A percentile compares a stretch with the other conserved stretches of the same genome.
phyloP scores from a whole-genome alignment of 352 stramenopile genomes.

The Thraustotheca clavata region DNA sequence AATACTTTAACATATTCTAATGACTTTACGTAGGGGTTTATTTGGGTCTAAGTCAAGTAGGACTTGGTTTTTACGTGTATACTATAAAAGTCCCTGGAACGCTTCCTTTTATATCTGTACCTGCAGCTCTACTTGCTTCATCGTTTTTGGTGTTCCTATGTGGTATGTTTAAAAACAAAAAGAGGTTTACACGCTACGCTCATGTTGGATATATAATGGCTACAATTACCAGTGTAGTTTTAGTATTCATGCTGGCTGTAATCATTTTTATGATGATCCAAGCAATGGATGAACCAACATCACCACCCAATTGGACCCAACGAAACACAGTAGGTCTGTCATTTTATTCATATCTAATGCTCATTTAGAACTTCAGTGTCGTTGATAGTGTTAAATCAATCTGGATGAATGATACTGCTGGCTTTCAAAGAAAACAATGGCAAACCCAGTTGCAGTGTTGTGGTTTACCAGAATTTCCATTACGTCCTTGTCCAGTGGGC shows the following conservation, averaged over 20 bases:
- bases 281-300: conserved; percentile 32
- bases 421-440: conserved; percentile 36
- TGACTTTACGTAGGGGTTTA: conserved; percentile 1
- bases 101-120: not conserved
- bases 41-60: conserved; percentile 6
- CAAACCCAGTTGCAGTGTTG: conserved; percentile 68
- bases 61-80: conserved; percentile 20
- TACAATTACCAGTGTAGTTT: conserved; percentile 32
- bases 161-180: not conserved
- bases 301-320: conserved; percentile 51
- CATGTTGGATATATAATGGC: conserved; percentile 31
- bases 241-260: conserved; percentile 32
- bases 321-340: conserved; percentile 34
- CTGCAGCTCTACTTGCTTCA: not conserved
- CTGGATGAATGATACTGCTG: conserved; percentile 35
- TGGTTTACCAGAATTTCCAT: conserved; percentile 46
- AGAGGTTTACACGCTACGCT: conserved; percentile 22
- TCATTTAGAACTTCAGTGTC: conserved; percentile 39
- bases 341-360: not conserved
- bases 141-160: not conserved
- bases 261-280: conserved; percentile 58
- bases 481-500: conserved; percentile 43
- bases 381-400: conserved; percentile 34
- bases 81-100: conserved; percentile 2
- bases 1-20: not conserved